Conservation (phyloP, 2,329 filamentous ascomycete species). For the Aspergillus chevalieri region DNA sequence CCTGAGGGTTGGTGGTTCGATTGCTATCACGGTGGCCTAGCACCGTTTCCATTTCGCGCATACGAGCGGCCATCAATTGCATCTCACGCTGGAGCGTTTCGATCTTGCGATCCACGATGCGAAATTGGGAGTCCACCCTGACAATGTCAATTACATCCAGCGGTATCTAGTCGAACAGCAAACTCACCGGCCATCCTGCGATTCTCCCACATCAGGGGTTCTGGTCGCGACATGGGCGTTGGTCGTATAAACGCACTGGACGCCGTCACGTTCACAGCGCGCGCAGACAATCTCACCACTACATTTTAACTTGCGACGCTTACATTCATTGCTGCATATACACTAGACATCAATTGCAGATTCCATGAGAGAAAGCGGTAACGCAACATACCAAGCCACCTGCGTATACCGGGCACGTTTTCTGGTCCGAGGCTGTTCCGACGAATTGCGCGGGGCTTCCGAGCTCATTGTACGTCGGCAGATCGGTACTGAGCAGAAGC, state of each 20-base stretch:
- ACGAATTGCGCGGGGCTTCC: slow-evolving; percentile 1
- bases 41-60: slow-evolving; percentile 22
- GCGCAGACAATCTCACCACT: slow-evolving; percentile 64
- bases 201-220: slow-evolving; percentile 4
- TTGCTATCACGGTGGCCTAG: slow-evolving; percentile 7
- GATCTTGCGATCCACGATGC: slow-evolving; percentile 22
- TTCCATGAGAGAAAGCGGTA: background rate
- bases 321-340: slow-evolving; percentile 62
- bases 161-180: background rate
- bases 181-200: slow-evolving; percentile 17
- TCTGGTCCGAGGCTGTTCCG: slow-evolving; percentile 17
- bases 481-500: background rate
- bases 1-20: slow-evolving; percentile 2
- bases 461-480: background rate
- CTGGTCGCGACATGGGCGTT: slow-evolving; percentile 45
- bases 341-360: slow-evolving; percentile 31
- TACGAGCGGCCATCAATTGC: slow-evolving; percentile 22
- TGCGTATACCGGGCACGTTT: slow-evolving; percentile 34
- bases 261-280: slow-evolving; percentile 56
- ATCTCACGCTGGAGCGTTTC: slow-evolving; percentile 24
- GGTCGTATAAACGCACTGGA: slow-evolving; percentile 60
- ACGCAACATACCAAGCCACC: slow-evolving; percentile 25
- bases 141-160: background rate
- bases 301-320: slow-evolving; percentile 69
- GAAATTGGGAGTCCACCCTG: slow-evolving; percentile 16